Percentiles rank a stretch among this genome's conserved stretches.
phyloP scores from a whole-genome alignment of 2,329 filamentous ascomycete species.

The Botrytis fragariae region DNA sequence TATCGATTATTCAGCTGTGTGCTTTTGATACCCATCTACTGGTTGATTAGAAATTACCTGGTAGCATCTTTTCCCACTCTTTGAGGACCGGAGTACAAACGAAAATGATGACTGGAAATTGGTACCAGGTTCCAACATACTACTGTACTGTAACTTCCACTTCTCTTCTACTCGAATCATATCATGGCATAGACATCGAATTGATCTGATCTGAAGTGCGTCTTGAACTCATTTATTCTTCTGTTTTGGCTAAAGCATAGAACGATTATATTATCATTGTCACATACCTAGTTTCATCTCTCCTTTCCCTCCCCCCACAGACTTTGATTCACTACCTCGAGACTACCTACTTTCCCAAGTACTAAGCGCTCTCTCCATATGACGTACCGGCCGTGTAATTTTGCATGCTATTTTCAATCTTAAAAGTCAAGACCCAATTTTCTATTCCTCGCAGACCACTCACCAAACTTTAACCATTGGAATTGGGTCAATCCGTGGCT shows the following conservation, averaged over 20 bases:
- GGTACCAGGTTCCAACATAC: too few species aligned
- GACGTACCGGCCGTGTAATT: background rate
- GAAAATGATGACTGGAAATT: background rate
- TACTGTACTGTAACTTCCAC: background rate
- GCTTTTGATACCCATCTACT: background rate
- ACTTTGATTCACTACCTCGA: background rate
- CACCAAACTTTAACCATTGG: background rate
- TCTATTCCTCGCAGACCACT: background rate
- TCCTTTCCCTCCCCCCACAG: background rate
- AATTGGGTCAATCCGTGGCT: background rate
- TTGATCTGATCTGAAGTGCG: background rate
- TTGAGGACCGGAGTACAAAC: slow-evolving; percentile 3
- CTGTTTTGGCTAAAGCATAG: background rate
- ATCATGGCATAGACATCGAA: background rate
- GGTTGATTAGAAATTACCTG: background rate
- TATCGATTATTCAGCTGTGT: slow-evolving; percentile 5
- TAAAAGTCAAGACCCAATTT: slow-evolving; percentile 3
- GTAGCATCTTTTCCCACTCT: background rate
- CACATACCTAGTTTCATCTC: too few species aligned
- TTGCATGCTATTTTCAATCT: background rate
- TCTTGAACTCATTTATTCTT: background rate
- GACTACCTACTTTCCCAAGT: background rate
- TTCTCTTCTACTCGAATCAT: background rate
- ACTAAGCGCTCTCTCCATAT: background rate
- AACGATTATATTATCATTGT: background rate